Conservation (phyloP, 306 rosid species). For the Vicia sativa region DNA sequence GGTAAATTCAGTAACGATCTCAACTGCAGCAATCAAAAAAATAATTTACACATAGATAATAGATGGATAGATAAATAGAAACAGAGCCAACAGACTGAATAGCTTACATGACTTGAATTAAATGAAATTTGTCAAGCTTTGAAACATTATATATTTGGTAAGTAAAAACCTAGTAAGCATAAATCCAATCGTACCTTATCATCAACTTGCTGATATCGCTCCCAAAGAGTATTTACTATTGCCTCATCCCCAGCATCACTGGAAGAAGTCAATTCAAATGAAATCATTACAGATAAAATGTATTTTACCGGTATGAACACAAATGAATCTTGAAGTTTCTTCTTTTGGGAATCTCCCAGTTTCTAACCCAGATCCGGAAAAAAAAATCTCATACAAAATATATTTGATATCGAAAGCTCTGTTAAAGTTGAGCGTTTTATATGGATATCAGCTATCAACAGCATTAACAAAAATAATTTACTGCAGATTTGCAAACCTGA, state of each 20-base stretch:
- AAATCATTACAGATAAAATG: slow-evolving; percentile 24
- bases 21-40: slow-evolving; percentile 23
- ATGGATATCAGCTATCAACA: slow-evolving; percentile 18
- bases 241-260: slow-evolving; percentile 95
- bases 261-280: slow-evolving; percentile 38
- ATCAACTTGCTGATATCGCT: slow-evolving; percentile 66
- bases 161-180: slow-evolving; percentile 23
- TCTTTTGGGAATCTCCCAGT: slow-evolving; percentile 8
- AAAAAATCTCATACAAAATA: neutral
- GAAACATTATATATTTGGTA: slow-evolving; percentile 19
- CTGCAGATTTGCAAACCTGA: slow-evolving; percentile 12
- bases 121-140: slow-evolving; percentile 36
- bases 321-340: slow-evolving; percentile 13
- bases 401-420: slow-evolving; percentile 8
- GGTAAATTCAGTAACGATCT: slow-evolving; percentile 11
- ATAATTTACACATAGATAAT: neutral
- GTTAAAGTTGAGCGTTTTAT: neutral
- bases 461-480: slow-evolving; percentile 12
- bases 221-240: slow-evolving; percentile 85
- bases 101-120: slow-evolving; percentile 13
- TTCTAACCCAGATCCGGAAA: slow-evolving; percentile 11
- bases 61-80: neutral
- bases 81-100: neutral
- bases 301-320: slow-evolving; percentile 9
- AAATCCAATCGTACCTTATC: slow-evolving; percentile 73